Evolutionary conservation across 805 yeast species (phyloP), one percentile per base, ranked within the genome.

Genomic region (Starmerella asiatica): DNA sequence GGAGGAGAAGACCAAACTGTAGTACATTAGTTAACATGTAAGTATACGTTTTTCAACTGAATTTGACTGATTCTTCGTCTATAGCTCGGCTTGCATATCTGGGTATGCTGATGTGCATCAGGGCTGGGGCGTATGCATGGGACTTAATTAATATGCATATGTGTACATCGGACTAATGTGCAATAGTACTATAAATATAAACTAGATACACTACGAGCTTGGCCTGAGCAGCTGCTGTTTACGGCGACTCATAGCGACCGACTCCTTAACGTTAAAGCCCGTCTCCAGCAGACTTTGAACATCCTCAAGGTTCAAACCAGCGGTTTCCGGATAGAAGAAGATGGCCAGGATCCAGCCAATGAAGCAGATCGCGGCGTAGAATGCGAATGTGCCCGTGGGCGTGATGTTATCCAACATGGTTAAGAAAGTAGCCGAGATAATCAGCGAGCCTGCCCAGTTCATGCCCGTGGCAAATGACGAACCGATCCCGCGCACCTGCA

Each of bases 401-500:
- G 97, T 83, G 47, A 91, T 84, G 50, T 75, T 80, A 56, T 82
- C 73, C 64, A 91, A 70, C 96, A 88, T 85, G 21, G 97, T 88
- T 59, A 91, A 69, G 63, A 86, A 88, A 0, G 95, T 81, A 2
- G 94, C 73, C 1, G 96, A 82, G 56, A 91, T 83, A 31, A 82
- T 79, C 52, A 88, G 65, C 19, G 94, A 84, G 37, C 97, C 97
- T 5, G 84, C 74, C 98, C 98, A 88, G 64, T 88, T 88, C 32
- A 86, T 76, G 14, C 91, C 88, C 11, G 96, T 83, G 2, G 95
- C 85, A 54, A 74, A 78, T 43, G 94, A 82, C 8, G 85, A 76
- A 45, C 97, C 97, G 34, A 84, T 69, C 43, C 94, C 93, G 58
- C 98, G 75, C 26, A 88, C 95, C 46, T 76, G 73, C 68, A 86